Conservation (phyloP, 2,329 filamentous ascomycete genomes). For the Tolypocladium amazonense region DNA sequence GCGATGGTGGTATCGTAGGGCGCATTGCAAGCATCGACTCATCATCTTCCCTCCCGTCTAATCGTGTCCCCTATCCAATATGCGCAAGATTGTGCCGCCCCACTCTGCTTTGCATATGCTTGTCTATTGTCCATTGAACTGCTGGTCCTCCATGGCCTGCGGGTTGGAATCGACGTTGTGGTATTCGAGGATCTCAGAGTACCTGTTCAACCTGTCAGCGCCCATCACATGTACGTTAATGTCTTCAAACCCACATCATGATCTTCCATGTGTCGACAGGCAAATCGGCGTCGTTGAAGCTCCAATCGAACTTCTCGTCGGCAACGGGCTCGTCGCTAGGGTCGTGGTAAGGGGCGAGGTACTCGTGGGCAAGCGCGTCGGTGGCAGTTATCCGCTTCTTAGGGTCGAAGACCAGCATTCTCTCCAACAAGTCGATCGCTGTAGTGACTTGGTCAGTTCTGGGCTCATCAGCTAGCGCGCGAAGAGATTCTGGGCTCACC, state of each 20-base stretch:
- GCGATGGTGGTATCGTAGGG: constrained; percentile 2
- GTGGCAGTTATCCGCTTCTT: constrained; percentile 85
- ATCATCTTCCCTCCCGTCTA: background rate
- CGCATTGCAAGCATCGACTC: background rate
- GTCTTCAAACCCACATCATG: constrained; percentile 70
- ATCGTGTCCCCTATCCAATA: constrained; percentile 5
- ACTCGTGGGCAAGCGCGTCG: constrained; percentile 80
- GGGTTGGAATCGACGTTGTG: constrained; percentile 69
- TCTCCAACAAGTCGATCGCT: constrained; percentile 90
- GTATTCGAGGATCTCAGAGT: constrained; percentile 97
- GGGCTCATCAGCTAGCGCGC: background rate
- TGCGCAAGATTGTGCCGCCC: background rate
- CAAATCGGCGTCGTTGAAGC: constrained; percentile 95
- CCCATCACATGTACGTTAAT: background rate
- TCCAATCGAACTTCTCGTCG: constrained; percentile 99
- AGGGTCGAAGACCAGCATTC: constrained; percentile 98
- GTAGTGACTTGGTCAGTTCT: constrained; percentile 2
- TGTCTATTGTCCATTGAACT: constrained; percentile 24
- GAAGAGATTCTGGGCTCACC: constrained; percentile 39
- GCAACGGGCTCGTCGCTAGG: constrained; percentile 91
- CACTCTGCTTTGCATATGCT: background rate
- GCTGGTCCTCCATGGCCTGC: constrained; percentile 26
- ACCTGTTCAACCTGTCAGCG: constrained; percentile 45
- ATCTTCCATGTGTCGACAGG: constrained; percentile 99
- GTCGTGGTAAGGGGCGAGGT: constrained; percentile 93